Evolutionary conservation across 2,329 filamentous ascomycete genomes (phyloP), one percentile per base, ranked within the genome.

Genomic region (Nemania bipapillata): DNA sequence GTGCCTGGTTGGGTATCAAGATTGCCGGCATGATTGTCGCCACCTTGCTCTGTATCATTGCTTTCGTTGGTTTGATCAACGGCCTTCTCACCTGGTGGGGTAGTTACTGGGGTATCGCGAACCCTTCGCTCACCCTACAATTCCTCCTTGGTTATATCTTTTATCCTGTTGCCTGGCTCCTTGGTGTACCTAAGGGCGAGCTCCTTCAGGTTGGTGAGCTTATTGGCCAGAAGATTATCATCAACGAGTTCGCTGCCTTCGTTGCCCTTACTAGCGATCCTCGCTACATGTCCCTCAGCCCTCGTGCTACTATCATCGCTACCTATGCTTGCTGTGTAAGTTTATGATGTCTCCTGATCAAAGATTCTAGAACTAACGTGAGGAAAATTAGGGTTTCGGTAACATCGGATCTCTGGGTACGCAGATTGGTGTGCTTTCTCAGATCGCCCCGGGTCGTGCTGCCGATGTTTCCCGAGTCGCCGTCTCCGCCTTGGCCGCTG

Each of bases 371-470:
- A 54, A 40, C 59, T 74, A 71, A 74, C 59, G 55, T 52, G 66
- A 74, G 53, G 65, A 6, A 50, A 28, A 47, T 54, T 54, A 83
- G 81, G 89, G 89, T 28, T 93, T 93, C 78, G 94, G 92, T 70
- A 97, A 97, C 83, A 91, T 97, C 74, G 91, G 92, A 62, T 95
- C 92, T 32, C 86, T 97, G 55, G 93, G 93, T 78, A 95, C 93
- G 64, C 93, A 97, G 81, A 96, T 97, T 69, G 93, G 93, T 83
- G 92, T 96, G 66, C 86, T 97, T 60, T 88, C 91, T 3, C 93
- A 96, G 81, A 88, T 97, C 69, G 90, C 92, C 0, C 93, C 93
- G 0, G 84, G 85, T 3, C 88, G 93, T 52, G 86, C 88, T 42
- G 92, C 90, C 66, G 92, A 96, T 74, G 90, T 97, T 11, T 90